Conservation (phyloP, 306 rosid genomes). For the Cucurbita moschata region DNA sequence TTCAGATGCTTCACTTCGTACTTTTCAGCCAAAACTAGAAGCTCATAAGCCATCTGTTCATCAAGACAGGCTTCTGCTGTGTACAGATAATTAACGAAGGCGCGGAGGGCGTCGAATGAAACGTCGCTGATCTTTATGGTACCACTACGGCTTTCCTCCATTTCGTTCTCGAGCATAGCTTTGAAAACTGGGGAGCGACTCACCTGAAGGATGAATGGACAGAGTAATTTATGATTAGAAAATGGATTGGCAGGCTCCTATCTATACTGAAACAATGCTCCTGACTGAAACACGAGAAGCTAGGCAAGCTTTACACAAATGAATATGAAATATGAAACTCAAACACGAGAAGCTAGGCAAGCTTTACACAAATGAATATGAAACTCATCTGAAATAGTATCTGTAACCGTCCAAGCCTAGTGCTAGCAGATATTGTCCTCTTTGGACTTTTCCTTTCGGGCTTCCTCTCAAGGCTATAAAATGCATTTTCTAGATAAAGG, state of each 20-base stretch:
- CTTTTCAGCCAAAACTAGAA: conserved; percentile 58
- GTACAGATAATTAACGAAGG: conserved; percentile 63
- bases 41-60: conserved; percentile 56
- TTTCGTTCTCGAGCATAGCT: conserved; percentile 81
- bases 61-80: conserved; percentile 63
- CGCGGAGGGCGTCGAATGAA: conserved; percentile 48
- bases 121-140: conserved; percentile 64
- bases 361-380: background rate
- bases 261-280: background rate
- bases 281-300: background rate
- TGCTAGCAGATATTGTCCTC: too few species aligned
- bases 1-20: conserved; percentile 75
- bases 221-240: background rate
- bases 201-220: conserved; percentile 17
- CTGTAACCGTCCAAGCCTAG: too few species aligned
- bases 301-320: background rate
- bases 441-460: too few species aligned
- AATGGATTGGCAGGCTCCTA: background rate
- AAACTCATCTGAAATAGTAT: background rate
- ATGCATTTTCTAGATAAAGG: too few species aligned
- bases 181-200: conserved; percentile 74
- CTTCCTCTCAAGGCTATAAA: too few species aligned
- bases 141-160: conserved; percentile 74
- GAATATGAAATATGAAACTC: background rate
- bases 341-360: background rate